These are phyloP conservation scores for Trifolium repens DNA, from an alignment of 306 rosid species.

Conservation along the genomic window DNA sequence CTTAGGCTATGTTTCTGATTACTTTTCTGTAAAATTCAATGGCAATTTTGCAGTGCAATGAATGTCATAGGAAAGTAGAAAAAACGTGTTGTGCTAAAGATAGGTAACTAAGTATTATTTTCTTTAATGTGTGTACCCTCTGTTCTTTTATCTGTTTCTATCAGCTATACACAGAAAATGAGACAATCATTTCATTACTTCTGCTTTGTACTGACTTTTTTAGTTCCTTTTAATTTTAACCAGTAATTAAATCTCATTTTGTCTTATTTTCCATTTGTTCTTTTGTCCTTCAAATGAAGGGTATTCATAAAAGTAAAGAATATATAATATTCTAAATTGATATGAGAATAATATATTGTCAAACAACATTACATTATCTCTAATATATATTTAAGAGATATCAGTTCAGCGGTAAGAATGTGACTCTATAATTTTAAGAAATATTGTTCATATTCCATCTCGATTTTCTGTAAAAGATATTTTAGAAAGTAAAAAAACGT, in stretches of 20 bases:
- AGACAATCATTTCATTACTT: not conserved
- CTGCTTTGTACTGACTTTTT: not conserved
- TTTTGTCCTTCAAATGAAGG: not conserved
- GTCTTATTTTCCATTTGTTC: not conserved
- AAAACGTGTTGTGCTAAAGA: not conserved
- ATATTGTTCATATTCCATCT: no score
- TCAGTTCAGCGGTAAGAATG: no score
- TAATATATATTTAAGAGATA: no score
- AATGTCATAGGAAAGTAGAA: not conserved
- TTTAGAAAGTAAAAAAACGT: no score
- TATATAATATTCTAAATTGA: not conserved
- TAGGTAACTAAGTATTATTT: not conserved
- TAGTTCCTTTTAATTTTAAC: not conserved
- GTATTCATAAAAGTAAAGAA: not conserved
- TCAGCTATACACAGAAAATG: not conserved
- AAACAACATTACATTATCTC: no score
- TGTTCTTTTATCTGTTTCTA: slow-evolving; percentile 3
- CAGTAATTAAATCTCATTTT: not conserved
- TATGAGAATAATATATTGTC: no score
- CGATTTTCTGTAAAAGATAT: no score
- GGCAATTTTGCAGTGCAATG: slow-evolving; percentile 5
- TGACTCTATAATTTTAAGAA: no score
- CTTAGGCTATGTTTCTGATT: not conserved
- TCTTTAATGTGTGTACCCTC: not conserved
- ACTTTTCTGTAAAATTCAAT: not conserved